Percentiles rank a stretch among this genome's conserved stretches.
phyloP scores from a whole-genome alignment of 371 early-diverging fungal species.

The Cokeromyces recurvatus region DNA sequence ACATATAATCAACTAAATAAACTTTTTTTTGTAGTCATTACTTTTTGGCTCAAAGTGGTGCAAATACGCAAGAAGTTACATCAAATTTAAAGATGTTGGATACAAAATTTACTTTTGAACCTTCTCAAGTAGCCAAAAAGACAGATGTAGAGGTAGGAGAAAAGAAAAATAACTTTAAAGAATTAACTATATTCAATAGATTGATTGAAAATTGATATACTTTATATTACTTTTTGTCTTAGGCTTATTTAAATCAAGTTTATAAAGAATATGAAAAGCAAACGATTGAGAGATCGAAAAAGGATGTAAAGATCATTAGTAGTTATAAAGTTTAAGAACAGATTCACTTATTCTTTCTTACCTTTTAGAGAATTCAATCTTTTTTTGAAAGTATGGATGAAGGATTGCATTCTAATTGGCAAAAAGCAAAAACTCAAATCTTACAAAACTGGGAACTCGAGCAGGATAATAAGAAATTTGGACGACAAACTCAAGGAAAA shows the following conservation, averaged over 20 bases:
- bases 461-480: slow-evolving; percentile 5
- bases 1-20: no score
- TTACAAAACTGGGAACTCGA: slow-evolving; percentile 70
- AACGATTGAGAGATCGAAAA: slow-evolving; percentile 67
- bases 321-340: neutral
- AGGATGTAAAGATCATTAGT: slow-evolving; percentile 26
- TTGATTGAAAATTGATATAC: no score
- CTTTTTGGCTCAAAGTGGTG: slow-evolving; percentile 71
- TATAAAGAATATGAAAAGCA: slow-evolving; percentile 67
- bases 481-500: slow-evolving; percentile 1
- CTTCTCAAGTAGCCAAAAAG: slow-evolving; percentile 55
- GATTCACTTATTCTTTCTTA: neutral
- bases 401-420: slow-evolving; percentile 62
- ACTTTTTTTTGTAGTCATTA: slow-evolving; percentile 31
- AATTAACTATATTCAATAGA: no score
- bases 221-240: neutral
- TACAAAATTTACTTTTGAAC: slow-evolving; percentile 65
- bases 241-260: slow-evolving; percentile 64
- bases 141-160: slow-evolving; percentile 76
- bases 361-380: slow-evolving; percentile 37
- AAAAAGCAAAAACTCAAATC: slow-evolving; percentile 57
- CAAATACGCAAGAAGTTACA: slow-evolving; percentile 64
- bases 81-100: slow-evolving; percentile 53
- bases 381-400: slow-evolving; percentile 49
- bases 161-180: no score